A percentile compares a stretch with the other conserved stretches of the same genome.
These are phyloP conservation scores for Verticillium albo-atrum DNA, from an alignment of 2,329 filamentous ascomycete species.

Conservation along the genomic window DNA sequence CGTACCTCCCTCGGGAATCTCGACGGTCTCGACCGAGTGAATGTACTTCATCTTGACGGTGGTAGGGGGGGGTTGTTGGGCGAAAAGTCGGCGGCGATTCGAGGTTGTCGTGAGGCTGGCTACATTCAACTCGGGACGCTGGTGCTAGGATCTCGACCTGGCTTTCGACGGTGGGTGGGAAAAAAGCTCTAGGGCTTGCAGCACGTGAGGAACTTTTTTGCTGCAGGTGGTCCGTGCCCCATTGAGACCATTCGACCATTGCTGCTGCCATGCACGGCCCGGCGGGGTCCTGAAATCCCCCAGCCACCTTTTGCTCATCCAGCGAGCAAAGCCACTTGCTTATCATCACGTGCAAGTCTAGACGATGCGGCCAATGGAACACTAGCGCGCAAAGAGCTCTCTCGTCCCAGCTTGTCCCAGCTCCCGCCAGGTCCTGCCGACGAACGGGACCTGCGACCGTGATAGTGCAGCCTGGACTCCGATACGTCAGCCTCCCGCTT, in stretches of 20 bases:
- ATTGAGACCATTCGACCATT: too few relatives aligned
- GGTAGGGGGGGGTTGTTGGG: constrained; percentile 38
- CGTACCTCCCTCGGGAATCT: constrained; percentile 95
- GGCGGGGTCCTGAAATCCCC: not conserved
- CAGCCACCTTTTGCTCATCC: not conserved
- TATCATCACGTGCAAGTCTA: not conserved
- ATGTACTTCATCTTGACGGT: constrained; percentile 98
- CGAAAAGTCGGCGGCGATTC: constrained; percentile 13
- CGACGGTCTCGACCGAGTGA: constrained; percentile 93
- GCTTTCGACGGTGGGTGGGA: constrained; percentile 26
- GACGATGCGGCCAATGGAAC: not conserved
- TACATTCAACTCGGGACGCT: constrained; percentile 1
- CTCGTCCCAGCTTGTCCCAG: not conserved
- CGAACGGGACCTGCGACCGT: not conserved
- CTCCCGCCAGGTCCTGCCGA: not conserved
- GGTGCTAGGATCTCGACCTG: constrained; percentile 7
- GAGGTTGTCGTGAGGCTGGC: constrained; percentile 10
- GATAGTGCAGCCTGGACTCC: not conserved
- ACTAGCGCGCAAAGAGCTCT: not conserved
- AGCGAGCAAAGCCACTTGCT: not conserved
- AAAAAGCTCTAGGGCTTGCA: constrained; percentile 39
- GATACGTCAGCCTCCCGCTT: not conserved
- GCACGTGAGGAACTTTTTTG: constrained; percentile 27
- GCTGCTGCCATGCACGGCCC: not conserved
- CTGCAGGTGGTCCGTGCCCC: not conserved